Conservation (phyloP, 1,139 yeast species). For the Zygosaccharomyces sapae region DNA sequence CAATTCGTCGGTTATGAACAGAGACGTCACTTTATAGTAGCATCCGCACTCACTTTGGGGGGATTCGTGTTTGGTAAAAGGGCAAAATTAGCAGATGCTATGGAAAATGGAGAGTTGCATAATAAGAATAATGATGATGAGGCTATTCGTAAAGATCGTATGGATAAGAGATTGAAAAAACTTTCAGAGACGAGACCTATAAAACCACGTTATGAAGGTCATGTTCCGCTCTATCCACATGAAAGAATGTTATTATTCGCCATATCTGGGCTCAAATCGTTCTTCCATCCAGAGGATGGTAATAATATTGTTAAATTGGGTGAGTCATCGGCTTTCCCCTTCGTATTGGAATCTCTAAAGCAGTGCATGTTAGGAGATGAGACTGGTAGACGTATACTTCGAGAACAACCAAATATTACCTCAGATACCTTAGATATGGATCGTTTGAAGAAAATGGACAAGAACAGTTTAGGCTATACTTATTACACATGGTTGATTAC, state of each 20-base stretch:
- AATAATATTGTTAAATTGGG: slow-evolving; percentile 81
- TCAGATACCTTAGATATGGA: slow-evolving; percentile 64
- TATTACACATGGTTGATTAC: slow-evolving; percentile 78
- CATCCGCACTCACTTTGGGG: slow-evolving; percentile 30
- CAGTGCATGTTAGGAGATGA: slow-evolving; percentile 70
- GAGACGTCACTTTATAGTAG: slow-evolving; percentile 26
- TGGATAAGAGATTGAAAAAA: slow-evolving; percentile 33
- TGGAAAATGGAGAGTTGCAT: slow-evolving; percentile 51
- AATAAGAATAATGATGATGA: slow-evolving; percentile 31
- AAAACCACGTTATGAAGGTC: slow-evolving; percentile 64
- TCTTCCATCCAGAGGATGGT: slow-evolving; percentile 67
- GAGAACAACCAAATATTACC: slow-evolving; percentile 81
- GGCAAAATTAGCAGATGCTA: slow-evolving; percentile 52
- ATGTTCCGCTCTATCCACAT: slow-evolving; percentile 63
- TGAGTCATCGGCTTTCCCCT: slow-evolving; percentile 79
- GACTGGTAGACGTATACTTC: slow-evolving; percentile 70
- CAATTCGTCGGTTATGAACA: slow-evolving; percentile 8
- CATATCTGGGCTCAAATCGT: slow-evolving; percentile 81
- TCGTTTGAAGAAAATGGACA: slow-evolving; percentile 56
- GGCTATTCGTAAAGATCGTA: slow-evolving; percentile 18
- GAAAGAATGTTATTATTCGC: slow-evolving; percentile 64
- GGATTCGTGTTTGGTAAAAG: slow-evolving; percentile 44
- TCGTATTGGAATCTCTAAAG: slow-evolving; percentile 60
- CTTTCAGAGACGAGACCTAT: slow-evolving; percentile 32
- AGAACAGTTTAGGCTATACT: slow-evolving; percentile 71